These are phyloP conservation scores for Abortiporus biennis DNA, from an alignment of 1,284 basidiomycete genomes.

Conservation along the genomic window DNA sequence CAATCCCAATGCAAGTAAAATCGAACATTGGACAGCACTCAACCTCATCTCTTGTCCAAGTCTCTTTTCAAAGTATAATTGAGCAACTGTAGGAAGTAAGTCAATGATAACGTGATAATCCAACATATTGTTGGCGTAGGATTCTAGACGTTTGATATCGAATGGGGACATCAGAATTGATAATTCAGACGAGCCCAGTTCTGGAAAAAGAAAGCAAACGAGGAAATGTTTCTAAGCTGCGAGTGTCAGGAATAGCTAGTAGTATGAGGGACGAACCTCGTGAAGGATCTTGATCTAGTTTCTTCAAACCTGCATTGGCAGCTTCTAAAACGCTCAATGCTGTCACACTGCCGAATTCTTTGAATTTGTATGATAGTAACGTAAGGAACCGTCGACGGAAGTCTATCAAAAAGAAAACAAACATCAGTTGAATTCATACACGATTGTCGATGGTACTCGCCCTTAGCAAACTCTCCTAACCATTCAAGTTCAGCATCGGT, in stretches of 20 bases:
- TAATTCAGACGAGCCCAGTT: constrained; percentile 63
- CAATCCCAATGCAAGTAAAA: constrained; percentile 84
- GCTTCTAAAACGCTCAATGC: constrained; percentile 89
- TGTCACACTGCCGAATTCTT: constrained; percentile 85
- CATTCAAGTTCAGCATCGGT: constrained; percentile 63
- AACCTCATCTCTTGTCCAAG: constrained; percentile 60
- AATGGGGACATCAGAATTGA: constrained; percentile 80
- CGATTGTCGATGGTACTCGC: constrained; percentile 34
- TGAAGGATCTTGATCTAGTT: constrained; percentile 35
- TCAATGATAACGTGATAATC: constrained; percentile 97
- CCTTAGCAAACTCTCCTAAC: constrained; percentile 87
- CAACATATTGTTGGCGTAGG: constrained; percentile 93
- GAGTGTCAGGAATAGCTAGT: background rate
- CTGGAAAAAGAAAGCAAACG: constrained; percentile 29
- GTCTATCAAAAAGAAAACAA: constrained; percentile 42
- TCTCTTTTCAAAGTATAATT: constrained; percentile 81
- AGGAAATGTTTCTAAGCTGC: background rate
- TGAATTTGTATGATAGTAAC: constrained; percentile 90
- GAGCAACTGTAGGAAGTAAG: constrained; percentile 76
- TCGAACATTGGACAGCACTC: constrained; percentile 84
- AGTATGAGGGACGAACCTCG: constrained; percentile 30
- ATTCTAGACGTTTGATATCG: constrained; percentile 93
- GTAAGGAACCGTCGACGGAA: constrained; percentile 90
- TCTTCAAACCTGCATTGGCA: constrained; percentile 62
- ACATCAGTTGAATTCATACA: constrained; percentile 1